Base-by-base conservation (phyloP, 805 yeast genomes). In the Brettanomyces naardenensis region DNA sequence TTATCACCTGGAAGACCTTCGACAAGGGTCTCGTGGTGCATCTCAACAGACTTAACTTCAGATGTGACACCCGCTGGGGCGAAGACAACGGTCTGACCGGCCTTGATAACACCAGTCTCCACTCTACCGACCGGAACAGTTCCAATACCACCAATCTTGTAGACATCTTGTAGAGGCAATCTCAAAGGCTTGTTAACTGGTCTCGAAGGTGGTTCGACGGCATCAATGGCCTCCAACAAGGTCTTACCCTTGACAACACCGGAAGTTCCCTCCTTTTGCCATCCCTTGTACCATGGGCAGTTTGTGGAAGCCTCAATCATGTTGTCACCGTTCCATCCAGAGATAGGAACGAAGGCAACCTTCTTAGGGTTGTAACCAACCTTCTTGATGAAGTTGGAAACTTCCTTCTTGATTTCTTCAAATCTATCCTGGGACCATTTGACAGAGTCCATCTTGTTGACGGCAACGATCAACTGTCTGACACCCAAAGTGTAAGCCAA, bases 291-390 rank as follows among this genome's bases (percentile, higher is more conserved):
- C 92, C 92, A 82, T 63, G 86, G 75, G 69, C 84, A 78, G 84
- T 82, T 82, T 55, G 80, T 42, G 54, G 88, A 78, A 38, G 83
- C 59, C 71, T 82, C 90, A 68, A 82, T 78, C 92, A 82, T 82
- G 87, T 82, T 82, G 74, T 82, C 92, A 76, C 94, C 94, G 72
- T 80, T 78, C 81, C 90, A 80, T 61, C 94, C 95, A 59, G 92
- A 83, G 66, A 81, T 79, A 66, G 95, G 95, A 60, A 85, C 89
- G 78, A 84, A 85, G 56, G 85, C 76, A 65, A 78, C 83, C 63
- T 80, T 70, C 76, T 79, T 75, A 62, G 84, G 81, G 75, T 75
- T 76, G 83, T 69, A 81, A 67, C 90, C 90, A 54, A 79, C 87
- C 76, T 80, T 75, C 81, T 78, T 79, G 75, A 80, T 76, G 75